These are phyloP conservation scores for Ophiorrhiza pumila DNA, from an alignment of 257 asterid genomes.

Conservation along the genomic window DNA sequence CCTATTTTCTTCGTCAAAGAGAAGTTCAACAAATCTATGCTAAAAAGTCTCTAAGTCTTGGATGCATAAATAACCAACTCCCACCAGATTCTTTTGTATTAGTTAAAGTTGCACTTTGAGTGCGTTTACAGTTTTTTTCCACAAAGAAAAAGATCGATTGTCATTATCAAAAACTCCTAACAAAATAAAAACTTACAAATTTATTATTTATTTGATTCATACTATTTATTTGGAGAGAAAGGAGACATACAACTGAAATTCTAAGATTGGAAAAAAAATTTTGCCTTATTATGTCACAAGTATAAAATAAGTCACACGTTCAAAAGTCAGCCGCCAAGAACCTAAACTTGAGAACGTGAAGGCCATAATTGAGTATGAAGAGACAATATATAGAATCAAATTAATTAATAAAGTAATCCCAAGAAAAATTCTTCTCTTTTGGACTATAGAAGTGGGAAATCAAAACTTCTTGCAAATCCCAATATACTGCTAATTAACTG, in stretches of 20 bases:
- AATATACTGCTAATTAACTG: background rate
- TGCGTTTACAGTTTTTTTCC: background rate
- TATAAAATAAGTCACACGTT: background rate
- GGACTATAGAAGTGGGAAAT: background rate
- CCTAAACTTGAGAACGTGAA: conserved; percentile 14
- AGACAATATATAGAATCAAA: background rate
- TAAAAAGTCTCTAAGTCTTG: background rate
- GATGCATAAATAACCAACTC: background rate
- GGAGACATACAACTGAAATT: conserved; percentile 7
- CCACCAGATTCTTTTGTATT: background rate
- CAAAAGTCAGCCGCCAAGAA: conserved; percentile 12
- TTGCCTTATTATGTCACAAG: background rate
- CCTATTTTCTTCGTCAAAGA: background rate
- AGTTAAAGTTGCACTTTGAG: conserved; percentile 13
- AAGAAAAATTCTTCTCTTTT: background rate
- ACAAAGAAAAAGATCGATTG: background rate
- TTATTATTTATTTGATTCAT: background rate
- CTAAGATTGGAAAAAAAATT: too few species aligned
- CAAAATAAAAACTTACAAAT: background rate
- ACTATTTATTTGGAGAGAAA: background rate
- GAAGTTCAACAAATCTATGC: background rate
- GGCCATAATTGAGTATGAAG: background rate
- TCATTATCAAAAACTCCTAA: background rate
- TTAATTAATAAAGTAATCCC: too few species aligned
- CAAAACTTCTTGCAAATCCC: background rate